phyloP scores from a whole-genome alignment of 2,329 filamentous ascomycete species.

The Fusarium penzigii region DNA sequence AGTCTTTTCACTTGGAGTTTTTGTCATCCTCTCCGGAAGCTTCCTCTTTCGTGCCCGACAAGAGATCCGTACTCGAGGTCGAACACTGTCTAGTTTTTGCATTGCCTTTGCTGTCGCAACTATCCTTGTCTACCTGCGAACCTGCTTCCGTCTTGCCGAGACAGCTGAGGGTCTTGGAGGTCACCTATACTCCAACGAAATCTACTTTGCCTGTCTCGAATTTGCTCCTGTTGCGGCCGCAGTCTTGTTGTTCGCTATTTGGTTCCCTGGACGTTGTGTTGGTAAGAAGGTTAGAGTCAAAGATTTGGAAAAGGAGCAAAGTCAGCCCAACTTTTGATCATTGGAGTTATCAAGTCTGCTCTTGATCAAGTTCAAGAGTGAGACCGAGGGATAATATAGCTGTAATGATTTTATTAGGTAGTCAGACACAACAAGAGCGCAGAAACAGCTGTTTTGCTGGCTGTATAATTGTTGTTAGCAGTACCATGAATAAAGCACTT shows the following conservation, averaged over 20 bases:
- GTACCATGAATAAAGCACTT: no score
- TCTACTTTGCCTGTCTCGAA: conserved; percentile 54
- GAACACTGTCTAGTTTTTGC: conserved; percentile 41
- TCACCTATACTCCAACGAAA: conserved; percentile 49
- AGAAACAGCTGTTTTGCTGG: no score
- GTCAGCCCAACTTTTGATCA: conserved; percentile 14
- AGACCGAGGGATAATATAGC: not conserved
- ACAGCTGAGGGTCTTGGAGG: conserved; percentile 51
- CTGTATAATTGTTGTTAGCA: no score
- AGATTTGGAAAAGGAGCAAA: conserved; percentile 20
- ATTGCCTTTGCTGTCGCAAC: conserved; percentile 45
- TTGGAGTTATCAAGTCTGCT: not conserved
- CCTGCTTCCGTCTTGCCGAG: conserved; percentile 55
- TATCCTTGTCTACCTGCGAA: conserved; percentile 52
- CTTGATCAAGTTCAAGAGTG: not conserved
- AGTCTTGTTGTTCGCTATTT: conserved; percentile 43
- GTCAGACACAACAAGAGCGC: no score
- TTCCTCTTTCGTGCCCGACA: conserved; percentile 42
- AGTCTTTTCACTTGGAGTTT: conserved; percentile 51
- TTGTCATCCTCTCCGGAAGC: conserved; percentile 43
- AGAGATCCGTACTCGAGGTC: conserved; percentile 23
- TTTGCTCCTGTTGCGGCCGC: conserved; percentile 55
- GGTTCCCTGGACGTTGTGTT: conserved; percentile 33
- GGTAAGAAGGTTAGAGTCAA: conserved; percentile 25
- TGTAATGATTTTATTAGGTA: no score